Evolutionary conservation across 2,329 filamentous ascomycete species (phyloP).

Genomic region (Cytospora leucostoma): DNA sequence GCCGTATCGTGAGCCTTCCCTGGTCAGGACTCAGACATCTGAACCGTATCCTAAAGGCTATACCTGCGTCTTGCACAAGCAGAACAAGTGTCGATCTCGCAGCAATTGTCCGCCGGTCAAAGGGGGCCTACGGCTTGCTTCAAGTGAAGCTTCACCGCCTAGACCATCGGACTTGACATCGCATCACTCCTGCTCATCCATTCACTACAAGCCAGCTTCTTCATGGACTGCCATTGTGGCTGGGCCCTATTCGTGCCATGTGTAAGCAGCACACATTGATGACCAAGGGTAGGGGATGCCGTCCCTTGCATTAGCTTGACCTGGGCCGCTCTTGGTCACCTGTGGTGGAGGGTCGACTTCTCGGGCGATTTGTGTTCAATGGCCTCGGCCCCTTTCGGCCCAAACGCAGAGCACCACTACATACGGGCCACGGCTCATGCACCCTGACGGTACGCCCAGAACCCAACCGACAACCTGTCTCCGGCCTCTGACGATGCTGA

Average conservation of each 20-base stretch:
- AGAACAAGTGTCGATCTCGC: slow-evolving; percentile 10
- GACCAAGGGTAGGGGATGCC: slow-evolving; percentile 1
- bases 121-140: background rate
- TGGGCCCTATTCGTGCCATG: slow-evolving; percentile 2
- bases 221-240: background rate
- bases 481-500: background rate
- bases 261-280: slow-evolving; percentile 4
- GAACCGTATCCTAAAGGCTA: background rate
- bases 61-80: background rate
- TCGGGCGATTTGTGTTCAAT: slow-evolving; percentile 4
- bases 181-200: slow-evolving; percentile 1
- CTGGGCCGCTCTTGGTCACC: background rate
- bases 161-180: background rate
- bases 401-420: background rate
- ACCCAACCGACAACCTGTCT: slow-evolving; percentile 1
- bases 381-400: background rate
- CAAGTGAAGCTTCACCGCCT: background rate
- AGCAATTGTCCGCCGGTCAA: slow-evolving; percentile 10
- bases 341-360: slow-evolving; percentile 7
- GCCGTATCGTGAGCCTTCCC: background rate
- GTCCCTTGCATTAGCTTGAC: slow-evolving; percentile 18
- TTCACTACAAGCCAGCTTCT: background rate
- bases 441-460: background rate
- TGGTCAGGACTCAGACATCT: background rate
- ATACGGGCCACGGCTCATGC: background rate